Percentiles rank a stretch among this genome's conserved stretches.
These are phyloP conservation scores for Kernera saxatilis DNA, from an alignment of 345 rosid genomes.

Conservation along the genomic window DNA sequence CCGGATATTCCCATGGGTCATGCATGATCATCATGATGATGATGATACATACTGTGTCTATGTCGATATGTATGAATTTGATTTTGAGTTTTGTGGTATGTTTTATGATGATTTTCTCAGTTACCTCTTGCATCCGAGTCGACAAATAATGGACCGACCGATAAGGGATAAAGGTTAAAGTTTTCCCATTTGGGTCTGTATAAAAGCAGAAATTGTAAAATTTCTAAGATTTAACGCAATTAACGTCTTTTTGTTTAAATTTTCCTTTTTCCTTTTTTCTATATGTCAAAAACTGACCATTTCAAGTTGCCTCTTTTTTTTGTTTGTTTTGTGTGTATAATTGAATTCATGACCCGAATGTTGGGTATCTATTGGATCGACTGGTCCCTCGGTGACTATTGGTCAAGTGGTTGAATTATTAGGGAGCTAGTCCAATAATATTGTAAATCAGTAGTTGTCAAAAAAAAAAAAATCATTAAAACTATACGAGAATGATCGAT, in stretches of 20 bases:
- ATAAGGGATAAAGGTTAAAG: constrained; percentile 24
- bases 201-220: constrained; percentile 24
- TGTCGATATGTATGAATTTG: constrained; percentile 17
- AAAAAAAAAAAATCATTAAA: background rate
- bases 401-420: background rate
- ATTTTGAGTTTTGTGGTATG: constrained; percentile 26
- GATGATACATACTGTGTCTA: constrained; percentile 6
- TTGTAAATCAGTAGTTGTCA: background rate
- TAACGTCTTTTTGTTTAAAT: background rate
- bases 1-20: constrained; percentile 39
- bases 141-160: constrained; percentile 29
- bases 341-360: background rate
- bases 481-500: background rate
- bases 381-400: background rate
- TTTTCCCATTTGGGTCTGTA: constrained; percentile 18
- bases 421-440: background rate
- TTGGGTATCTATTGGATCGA: background rate
- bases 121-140: constrained; percentile 17
- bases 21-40: constrained; percentile 17
- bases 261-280: background rate
- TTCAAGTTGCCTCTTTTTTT: background rate
- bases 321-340: background rate
- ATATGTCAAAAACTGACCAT: background rate
- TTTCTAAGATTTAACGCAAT: constrained; percentile 7
- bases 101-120: constrained; percentile 9